phyloP scores from a whole-genome alignment of 306 rosid genomes.

The Prunus davidiana region DNA sequence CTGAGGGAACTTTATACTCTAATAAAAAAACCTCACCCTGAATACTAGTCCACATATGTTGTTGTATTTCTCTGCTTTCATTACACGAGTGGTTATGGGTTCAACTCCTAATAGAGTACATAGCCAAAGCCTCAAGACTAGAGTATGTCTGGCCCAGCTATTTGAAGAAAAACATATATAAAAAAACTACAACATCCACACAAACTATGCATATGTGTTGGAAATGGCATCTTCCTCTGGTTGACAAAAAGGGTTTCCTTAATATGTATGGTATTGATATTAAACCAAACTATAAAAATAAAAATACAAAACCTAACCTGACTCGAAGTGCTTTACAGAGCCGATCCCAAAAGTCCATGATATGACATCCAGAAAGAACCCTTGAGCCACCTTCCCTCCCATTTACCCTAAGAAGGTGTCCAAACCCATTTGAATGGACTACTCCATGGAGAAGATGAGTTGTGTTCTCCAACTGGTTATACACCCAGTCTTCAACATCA shows the following conservation, averaged over 20 bases:
- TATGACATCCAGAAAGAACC: slow-evolving; percentile 77
- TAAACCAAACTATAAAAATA: not conserved
- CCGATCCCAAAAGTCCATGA: slow-evolving; percentile 97
- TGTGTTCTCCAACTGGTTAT: slow-evolving; percentile 81
- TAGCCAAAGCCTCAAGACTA: not conserved
- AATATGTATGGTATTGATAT: not conserved
- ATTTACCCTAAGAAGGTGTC: slow-evolving; percentile 94
- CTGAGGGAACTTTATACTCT: not conserved
- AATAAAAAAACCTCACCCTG: not conserved
- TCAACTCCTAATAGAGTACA: not conserved
- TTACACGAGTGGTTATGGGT: not conserved
- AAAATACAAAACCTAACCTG: slow-evolving; percentile 49
- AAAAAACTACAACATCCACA: not conserved
- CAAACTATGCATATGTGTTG: not conserved
- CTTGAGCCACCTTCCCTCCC: slow-evolving; percentile 97
- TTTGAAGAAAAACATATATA: not conserved
- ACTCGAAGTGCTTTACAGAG: slow-evolving; percentile 82
- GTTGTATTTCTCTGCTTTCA: not conserved
- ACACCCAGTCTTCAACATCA: slow-evolving; percentile 94
- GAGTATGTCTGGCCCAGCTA: not conserved
- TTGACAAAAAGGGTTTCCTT: not conserved
- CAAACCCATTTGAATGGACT: slow-evolving; percentile 91
- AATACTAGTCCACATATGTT: not conserved
- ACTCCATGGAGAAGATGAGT: slow-evolving; percentile 92
- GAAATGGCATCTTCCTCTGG: not conserved